Conservation (phyloP, 2,329 filamentous ascomycete genomes). For the Incumbomyces delicatus region DNA sequence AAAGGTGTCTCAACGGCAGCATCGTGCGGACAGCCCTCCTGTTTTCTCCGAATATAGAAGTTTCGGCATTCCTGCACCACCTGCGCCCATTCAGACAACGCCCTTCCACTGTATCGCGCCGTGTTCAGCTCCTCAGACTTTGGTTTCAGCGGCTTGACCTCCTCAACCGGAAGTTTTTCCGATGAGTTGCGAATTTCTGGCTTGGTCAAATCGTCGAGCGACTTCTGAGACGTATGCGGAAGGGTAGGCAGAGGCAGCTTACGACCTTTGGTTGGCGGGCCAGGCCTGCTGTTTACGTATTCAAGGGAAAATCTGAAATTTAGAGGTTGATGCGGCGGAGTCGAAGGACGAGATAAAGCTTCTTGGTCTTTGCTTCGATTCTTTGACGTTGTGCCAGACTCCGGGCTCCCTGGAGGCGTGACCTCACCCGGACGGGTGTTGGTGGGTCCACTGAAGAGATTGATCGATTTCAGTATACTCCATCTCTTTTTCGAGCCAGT, state of each 20-base stretch:
- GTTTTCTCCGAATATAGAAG: constrained; percentile 52
- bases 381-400: constrained; percentile 14
- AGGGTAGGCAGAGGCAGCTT: constrained; percentile 47
- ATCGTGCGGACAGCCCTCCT: constrained; percentile 51
- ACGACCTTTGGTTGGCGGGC: constrained; percentile 41
- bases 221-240: constrained; percentile 45
- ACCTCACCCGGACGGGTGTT: constrained; percentile 36
- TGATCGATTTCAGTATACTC: constrained; percentile 41
- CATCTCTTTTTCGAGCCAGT: constrained; percentile 36
- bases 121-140: constrained; percentile 26
- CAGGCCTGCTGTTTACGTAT: constrained; percentile 45
- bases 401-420: constrained; percentile 28
- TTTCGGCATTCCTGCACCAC: constrained; percentile 53
- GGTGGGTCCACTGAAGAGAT: constrained; percentile 34
- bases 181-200: constrained; percentile 19
- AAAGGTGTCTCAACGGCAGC: constrained; percentile 52
- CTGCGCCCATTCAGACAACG: constrained; percentile 55
- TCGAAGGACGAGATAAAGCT: constrained; percentile 25
- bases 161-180: constrained; percentile 17
- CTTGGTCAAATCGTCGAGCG: constrained; percentile 27
- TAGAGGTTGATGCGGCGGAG: constrained; percentile 42
- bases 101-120: constrained; percentile 52
- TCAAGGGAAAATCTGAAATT: constrained; percentile 62
- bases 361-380: neutral
- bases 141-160: constrained; percentile 18